phyloP scores from a whole-genome alignment of 2,329 filamentous ascomycete genomes.

The Aaosphaeria arxii region DNA sequence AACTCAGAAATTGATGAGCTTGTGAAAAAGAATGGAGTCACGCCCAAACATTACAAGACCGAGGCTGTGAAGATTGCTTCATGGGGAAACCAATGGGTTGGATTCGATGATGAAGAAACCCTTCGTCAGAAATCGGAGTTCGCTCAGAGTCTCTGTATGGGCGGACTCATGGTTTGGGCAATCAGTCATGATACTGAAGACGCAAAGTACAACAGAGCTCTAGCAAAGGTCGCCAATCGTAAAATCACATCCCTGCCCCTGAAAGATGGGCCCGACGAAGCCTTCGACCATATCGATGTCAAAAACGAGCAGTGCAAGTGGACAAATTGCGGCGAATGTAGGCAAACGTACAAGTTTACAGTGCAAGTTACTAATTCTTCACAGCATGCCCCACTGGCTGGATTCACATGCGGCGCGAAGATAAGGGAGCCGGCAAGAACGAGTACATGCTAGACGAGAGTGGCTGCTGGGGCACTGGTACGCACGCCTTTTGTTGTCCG shows the following conservation, averaged over 20 bases:
- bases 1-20: slow-evolving; percentile 17
- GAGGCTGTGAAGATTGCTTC: slow-evolving; percentile 26
- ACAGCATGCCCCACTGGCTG: neutral
- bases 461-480: slow-evolving; percentile 1
- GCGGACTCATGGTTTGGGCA: slow-evolving; percentile 1
- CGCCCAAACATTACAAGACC: slow-evolving; percentile 9
- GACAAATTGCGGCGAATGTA: neutral
- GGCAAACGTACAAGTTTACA: too few species aligned
- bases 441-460: slow-evolving; percentile 5
- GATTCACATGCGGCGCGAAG: neutral
- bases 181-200: neutral
- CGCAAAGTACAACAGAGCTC: slow-evolving; percentile 7
- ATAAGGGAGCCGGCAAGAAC: neutral
- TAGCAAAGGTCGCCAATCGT: slow-evolving; percentile 10
- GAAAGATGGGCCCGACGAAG: slow-evolving; percentile 4
- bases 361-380: too few species aligned
- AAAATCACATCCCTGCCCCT: slow-evolving; percentile 5
- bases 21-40: slow-evolving; percentile 2
- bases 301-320: slow-evolving; percentile 4
- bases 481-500: slow-evolving; percentile 1
- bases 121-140: neutral
- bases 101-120: slow-evolving; percentile 2
- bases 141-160: neutral
- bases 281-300: slow-evolving; percentile 1
- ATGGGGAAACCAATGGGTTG: slow-evolving; percentile 12